phyloP scores from a whole-genome alignment of 768 basidiomycete genomes.

The Pleurotus djamor region DNA sequence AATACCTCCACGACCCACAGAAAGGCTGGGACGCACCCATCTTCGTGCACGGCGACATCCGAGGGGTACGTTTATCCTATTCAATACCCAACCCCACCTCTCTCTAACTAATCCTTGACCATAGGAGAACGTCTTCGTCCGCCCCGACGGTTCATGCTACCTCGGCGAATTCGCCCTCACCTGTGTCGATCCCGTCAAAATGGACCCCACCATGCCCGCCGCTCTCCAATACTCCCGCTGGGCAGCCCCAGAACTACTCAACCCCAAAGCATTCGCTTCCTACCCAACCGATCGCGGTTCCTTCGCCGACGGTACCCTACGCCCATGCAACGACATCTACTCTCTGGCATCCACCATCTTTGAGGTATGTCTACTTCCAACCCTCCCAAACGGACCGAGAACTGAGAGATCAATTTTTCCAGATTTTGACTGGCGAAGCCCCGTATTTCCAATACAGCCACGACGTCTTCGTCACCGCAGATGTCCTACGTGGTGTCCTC shows the following conservation, averaged over 20 bases:
- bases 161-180: constrained; percentile 6
- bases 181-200: constrained; percentile 1
- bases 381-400: too few relatives aligned
- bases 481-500: constrained; percentile 3
- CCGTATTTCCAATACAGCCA: constrained; percentile 5
- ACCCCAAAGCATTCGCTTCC: constrained; percentile 4
- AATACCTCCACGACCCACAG: not conserved
- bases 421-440: constrained; percentile 2
- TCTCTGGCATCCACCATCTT: constrained; percentile 1
- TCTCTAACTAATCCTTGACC: too few relatives aligned
- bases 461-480: constrained; percentile 4
- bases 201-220: not conserved
- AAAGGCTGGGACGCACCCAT: constrained; percentile 1
- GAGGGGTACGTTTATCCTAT: not conserved
- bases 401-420: not conserved
- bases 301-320: not conserved
- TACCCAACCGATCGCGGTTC: constrained; percentile 4
- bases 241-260: constrained; percentile 1
- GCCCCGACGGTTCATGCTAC: constrained; percentile 3
- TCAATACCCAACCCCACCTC: not conserved
- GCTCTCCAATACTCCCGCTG: not conserved
- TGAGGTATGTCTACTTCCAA: not conserved
- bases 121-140: constrained; percentile 1
- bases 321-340: constrained; percentile 3
- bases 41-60: constrained; percentile 4